These are phyloP conservation scores for Penicillium diatomitis DNA, from an alignment of 495 filamentous ascomycete species.

Conservation along the genomic window DNA sequence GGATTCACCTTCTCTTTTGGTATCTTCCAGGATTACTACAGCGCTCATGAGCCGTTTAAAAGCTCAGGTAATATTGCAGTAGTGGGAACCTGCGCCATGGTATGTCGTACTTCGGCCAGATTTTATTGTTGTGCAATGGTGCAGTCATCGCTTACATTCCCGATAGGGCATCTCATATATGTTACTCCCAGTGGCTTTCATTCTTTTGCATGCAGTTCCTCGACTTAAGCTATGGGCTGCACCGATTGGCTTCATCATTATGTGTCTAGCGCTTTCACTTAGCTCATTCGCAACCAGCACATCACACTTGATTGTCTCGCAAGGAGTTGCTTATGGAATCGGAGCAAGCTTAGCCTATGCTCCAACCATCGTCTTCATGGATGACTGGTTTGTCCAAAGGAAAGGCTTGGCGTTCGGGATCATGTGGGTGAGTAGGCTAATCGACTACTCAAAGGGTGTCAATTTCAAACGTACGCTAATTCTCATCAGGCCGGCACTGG, in stretches of 20 bases:
- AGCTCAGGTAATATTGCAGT: conserved; percentile 31
- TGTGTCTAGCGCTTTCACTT: conserved; percentile 28
- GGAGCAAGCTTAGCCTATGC: conserved; percentile 37
- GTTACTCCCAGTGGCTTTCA: conserved; percentile 35
- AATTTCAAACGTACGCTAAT: background rate
- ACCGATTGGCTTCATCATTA: conserved; percentile 33
- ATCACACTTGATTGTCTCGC: conserved; percentile 38
- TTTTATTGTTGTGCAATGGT: background rate
- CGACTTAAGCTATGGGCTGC: conserved; percentile 25
- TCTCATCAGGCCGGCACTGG: conserved; percentile 29
- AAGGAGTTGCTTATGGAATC: conserved; percentile 42
- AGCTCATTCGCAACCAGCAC: conserved; percentile 38
- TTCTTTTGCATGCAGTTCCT: conserved; percentile 31
- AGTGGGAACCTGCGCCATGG: conserved; percentile 39
- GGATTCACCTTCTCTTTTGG: conserved; percentile 59
- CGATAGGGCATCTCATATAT: conserved; percentile 43
- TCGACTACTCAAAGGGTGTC: background rate
- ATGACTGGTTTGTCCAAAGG: conserved; percentile 45
- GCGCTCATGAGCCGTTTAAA: conserved; percentile 36
- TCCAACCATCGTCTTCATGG: conserved; percentile 39
- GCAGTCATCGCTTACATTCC: background rate
- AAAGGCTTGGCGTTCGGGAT: conserved; percentile 43
- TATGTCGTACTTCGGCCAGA: conserved; percentile 1
- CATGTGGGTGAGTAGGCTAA: conserved; percentile 28
- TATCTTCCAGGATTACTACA: conserved; percentile 51